These are phyloP conservation scores for Amphibolis antarctica DNA, from an alignment of 106 monocot species.

Conservation along the genomic window DNA sequence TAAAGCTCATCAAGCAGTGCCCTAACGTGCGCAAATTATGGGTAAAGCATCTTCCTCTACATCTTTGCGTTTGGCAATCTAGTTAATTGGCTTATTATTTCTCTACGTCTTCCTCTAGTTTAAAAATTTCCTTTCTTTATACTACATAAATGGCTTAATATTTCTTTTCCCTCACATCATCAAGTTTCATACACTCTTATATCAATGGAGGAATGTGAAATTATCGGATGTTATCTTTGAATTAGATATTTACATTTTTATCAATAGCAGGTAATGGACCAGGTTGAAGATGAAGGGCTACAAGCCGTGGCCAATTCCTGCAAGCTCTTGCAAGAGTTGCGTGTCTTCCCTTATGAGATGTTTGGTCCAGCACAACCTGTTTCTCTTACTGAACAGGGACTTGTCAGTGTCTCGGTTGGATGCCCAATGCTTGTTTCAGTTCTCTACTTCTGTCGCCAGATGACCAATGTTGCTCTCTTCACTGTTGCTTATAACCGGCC, in stretches of 20 bases:
- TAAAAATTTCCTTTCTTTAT: neutral
- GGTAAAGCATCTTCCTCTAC: too few relatives aligned
- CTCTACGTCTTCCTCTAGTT: neutral
- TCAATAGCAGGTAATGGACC: constrained; percentile 57
- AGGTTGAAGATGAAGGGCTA: constrained; percentile 72
- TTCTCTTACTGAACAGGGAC: constrained; percentile 44
- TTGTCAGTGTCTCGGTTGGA: constrained; percentile 41
- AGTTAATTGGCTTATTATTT: too few relatives aligned
- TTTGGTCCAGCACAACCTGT: constrained; percentile 40
- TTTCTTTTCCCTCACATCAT: neutral
- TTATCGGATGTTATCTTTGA: neutral
- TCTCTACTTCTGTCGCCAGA: constrained; percentile 68
- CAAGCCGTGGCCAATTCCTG: constrained; percentile 64
- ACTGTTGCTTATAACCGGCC: constrained; percentile 48
- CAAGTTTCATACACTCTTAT: neutral
- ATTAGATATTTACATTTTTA: neutral
- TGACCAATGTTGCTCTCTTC: constrained; percentile 61
- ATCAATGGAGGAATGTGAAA: too few relatives aligned
- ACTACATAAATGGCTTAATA: neutral
- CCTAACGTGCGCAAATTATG: constrained; percentile 50
- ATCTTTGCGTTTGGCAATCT: neutral
- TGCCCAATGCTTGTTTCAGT: constrained; percentile 56
- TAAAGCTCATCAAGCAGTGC: constrained; percentile 50
- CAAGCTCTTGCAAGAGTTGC: constrained; percentile 56
- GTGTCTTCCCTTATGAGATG: constrained; percentile 65